phyloP scores from a whole-genome alignment of 2,329 filamentous ascomycete genomes.

The Colletotrichum gigasporum region DNA sequence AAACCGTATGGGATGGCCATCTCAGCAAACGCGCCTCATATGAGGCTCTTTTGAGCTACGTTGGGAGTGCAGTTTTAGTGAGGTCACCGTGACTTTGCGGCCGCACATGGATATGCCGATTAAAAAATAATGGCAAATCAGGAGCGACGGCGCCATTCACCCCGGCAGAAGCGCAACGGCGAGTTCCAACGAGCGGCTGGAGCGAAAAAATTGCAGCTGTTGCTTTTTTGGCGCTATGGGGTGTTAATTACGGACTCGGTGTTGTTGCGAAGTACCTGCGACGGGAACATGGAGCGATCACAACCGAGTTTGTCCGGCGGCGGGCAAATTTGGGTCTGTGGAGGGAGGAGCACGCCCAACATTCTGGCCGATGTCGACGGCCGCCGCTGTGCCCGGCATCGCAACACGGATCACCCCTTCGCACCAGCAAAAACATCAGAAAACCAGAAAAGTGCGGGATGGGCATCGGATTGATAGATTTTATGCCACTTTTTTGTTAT shows the following conservation, averaged over 20 bases:
- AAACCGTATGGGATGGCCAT: conserved; percentile 39
- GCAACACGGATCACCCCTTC: not conserved
- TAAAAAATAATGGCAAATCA: too few species aligned
- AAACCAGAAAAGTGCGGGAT: not conserved
- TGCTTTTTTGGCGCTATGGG: not conserved
- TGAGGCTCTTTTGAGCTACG: conserved; percentile 20
- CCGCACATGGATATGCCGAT: conserved; percentile 22
- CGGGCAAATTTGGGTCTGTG: conserved; percentile 31
- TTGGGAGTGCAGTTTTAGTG: conserved; percentile 24
- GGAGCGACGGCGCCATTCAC: too few species aligned
- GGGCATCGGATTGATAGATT: conserved; percentile 27
- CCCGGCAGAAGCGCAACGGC: too few species aligned
- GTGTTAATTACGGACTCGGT: not conserved
- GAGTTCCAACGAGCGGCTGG: not conserved
- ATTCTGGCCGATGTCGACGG: conserved; percentile 9
- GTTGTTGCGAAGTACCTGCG: conserved; percentile 16
- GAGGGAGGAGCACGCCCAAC: conserved; percentile 26
- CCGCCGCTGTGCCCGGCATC: conserved; percentile 17
- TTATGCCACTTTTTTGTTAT: conserved; percentile 30
- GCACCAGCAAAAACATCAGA: not conserved
- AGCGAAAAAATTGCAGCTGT: not conserved
- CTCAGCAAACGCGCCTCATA: conserved; percentile 14
- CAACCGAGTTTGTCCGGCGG: conserved; percentile 31
- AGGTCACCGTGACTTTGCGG: conserved; percentile 19
- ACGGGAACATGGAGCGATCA: conserved; percentile 24